Conservation (phyloP, 805 yeast genomes). For the Candida piceae region DNA sequence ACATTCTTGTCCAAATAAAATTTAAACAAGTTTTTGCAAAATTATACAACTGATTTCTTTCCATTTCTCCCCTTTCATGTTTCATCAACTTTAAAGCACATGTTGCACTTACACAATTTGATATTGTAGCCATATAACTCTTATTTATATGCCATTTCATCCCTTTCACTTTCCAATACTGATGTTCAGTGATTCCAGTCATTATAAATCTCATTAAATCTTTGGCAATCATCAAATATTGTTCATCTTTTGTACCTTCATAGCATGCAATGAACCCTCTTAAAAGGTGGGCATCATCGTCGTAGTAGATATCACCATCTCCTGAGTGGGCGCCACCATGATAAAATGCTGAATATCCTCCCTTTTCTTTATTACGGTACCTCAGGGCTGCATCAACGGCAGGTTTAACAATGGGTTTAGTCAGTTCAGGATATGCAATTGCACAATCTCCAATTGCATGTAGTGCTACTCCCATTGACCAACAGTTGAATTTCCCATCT, state of each 20-base stretch:
- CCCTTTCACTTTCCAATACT: constrained; percentile 49
- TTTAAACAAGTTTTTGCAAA: constrained; percentile 58
- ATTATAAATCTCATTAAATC: constrained; percentile 56
- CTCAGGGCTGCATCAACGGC: constrained; percentile 44
- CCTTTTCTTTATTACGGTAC: constrained; percentile 45
- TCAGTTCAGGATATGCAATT: constrained; percentile 44
- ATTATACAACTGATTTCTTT: constrained; percentile 40
- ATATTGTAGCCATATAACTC: constrained; percentile 50
- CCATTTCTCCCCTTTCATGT: constrained; percentile 37
- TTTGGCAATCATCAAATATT: constrained; percentile 49
- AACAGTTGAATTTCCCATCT: constrained; percentile 9
- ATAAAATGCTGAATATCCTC: constrained; percentile 53
- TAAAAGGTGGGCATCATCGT: constrained; percentile 73
- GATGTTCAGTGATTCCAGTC: constrained; percentile 56
- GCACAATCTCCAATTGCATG: constrained; percentile 69
- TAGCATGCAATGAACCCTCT: constrained; percentile 60
- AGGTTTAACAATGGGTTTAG: constrained; percentile 48
- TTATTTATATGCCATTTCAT: constrained; percentile 62
- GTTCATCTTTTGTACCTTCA: constrained; percentile 56
- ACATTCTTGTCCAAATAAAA: constrained; percentile 49
- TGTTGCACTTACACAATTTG: constrained; percentile 57
- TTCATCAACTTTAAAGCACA: constrained; percentile 58
- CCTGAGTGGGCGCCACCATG: constrained; percentile 29
- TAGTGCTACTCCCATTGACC: constrained; percentile 43
- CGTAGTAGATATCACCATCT: constrained; percentile 64